phyloP scores from a whole-genome alignment of 75 land plant genomes.

The Larix kaempferi region DNA sequence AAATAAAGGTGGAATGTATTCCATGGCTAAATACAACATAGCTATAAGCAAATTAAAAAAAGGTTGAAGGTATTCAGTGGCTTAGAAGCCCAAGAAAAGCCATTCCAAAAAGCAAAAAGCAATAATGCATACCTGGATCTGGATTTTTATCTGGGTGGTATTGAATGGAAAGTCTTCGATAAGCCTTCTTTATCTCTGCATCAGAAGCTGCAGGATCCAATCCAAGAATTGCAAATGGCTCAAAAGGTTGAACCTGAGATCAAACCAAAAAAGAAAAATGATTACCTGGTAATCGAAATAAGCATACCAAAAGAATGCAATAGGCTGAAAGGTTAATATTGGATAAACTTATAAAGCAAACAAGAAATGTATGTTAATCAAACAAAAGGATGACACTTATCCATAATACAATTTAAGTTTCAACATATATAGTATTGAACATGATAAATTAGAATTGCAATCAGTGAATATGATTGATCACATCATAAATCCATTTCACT shows the following conservation, averaged over 20 bases:
- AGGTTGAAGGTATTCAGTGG: background rate
- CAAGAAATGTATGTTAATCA: background rate
- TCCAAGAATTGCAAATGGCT: conserved; percentile 93
- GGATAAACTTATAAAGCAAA: background rate
- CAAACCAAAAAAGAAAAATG: background rate
- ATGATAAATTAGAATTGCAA: too few relatives aligned
- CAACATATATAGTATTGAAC: too few relatives aligned
- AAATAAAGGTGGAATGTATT: background rate
- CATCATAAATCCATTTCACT: too few relatives aligned
- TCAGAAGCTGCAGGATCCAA: conserved; percentile 81
- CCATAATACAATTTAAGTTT: too few relatives aligned
- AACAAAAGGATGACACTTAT: too few relatives aligned
- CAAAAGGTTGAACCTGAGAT: conserved; percentile 82
- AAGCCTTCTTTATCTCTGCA: conserved; percentile 95
- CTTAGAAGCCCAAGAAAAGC: background rate
- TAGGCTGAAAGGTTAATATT: background rate
- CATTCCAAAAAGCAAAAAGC: background rate
- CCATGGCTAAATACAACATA: background rate
- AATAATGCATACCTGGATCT: conserved; percentile 77
- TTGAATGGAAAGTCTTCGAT: conserved; percentile 80
- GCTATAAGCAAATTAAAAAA: background rate
- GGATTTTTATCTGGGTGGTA: conserved; percentile 99
- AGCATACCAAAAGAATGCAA: background rate
- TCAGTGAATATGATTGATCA: too few relatives aligned
- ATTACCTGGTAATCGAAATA: background rate